A percentile compares a stretch with the other conserved stretches of the same genome.
phyloP scores from a whole-genome alignment of 1,139 yeast species.

The Blastobotrys niveus region DNA sequence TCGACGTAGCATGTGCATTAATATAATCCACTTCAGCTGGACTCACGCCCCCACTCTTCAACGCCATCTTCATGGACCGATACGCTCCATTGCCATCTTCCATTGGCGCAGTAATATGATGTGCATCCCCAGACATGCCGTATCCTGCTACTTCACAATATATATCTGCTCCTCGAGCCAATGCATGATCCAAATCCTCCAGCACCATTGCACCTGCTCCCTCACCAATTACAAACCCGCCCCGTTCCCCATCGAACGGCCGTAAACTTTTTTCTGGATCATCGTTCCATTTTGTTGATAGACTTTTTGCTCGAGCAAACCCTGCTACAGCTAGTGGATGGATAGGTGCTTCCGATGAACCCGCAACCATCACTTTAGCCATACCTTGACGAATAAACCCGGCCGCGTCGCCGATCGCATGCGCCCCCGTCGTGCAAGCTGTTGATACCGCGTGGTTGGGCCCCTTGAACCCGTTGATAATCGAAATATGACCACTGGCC shows the following conservation, averaged over 20 bases:
- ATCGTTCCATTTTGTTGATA: slow-evolving; percentile 59
- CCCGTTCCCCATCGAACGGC: slow-evolving; percentile 75
- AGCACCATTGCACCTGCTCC: slow-evolving; percentile 80
- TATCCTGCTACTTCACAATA: slow-evolving; percentile 82
- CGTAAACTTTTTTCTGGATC: slow-evolving; percentile 64
- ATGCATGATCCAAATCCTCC: slow-evolving; percentile 75
- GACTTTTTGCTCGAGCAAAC: slow-evolving; percentile 82
- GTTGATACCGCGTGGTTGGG: slow-evolving; percentile 87
- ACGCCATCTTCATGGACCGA: slow-evolving; percentile 75
- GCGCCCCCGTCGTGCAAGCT: slow-evolving; percentile 96
- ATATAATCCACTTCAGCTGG: slow-evolving; percentile 59
- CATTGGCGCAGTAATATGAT: slow-evolving; percentile 88
- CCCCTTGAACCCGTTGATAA: slow-evolving; percentile 68
- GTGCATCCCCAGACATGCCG: slow-evolving; percentile 87
- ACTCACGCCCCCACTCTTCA: slow-evolving; percentile 43
- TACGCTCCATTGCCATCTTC: slow-evolving; percentile 80
- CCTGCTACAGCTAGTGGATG: slow-evolving; percentile 90
- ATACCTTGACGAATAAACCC: slow-evolving; percentile 73
- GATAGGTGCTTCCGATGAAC: slow-evolving; percentile 83
- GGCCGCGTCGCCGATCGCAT: slow-evolving; percentile 88
- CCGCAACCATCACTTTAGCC: slow-evolving; percentile 85
- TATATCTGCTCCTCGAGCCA: slow-evolving; percentile 49
- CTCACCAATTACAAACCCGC: slow-evolving; percentile 91
- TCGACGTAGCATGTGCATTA: slow-evolving; percentile 97
- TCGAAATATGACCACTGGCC: slow-evolving; percentile 93